These are phyloP conservation scores for Torulaspora gathmanii DNA, from an alignment of 805 yeast species.

Conservation along the genomic window DNA sequence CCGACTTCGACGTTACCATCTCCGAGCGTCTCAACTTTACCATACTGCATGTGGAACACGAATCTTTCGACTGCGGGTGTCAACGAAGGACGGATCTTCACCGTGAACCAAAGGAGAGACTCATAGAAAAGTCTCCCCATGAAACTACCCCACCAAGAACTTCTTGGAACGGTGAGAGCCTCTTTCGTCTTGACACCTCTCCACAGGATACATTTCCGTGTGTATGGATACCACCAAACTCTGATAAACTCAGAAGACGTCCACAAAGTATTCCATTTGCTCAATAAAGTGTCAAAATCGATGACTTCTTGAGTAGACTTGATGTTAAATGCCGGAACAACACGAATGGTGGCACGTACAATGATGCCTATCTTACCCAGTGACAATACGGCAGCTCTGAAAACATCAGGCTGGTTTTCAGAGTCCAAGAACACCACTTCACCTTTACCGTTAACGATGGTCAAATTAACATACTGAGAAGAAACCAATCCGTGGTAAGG, in stretches of 20 bases:
- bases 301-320: constrained; percentile 79
- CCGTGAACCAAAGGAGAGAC: constrained; percentile 71
- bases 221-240: constrained; percentile 97
- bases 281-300: constrained; percentile 65
- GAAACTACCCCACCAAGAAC: constrained; percentile 80
- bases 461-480: constrained; percentile 77
- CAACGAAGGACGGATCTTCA: constrained; percentile 61
- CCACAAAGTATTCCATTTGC: constrained; percentile 77
- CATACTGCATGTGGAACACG: constrained; percentile 81
- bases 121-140: constrained; percentile 79
- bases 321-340: constrained; percentile 78
- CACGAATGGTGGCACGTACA: constrained; percentile 76
- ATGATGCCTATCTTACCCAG: constrained; percentile 90
- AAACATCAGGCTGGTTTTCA: constrained; percentile 59
- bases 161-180: constrained; percentile 56
- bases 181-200: constrained; percentile 75
- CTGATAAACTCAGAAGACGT: constrained; percentile 84
- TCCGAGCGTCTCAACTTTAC: constrained; percentile 60
- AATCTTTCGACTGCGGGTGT: constrained; percentile 84
- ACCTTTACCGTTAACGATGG: constrained; percentile 73
- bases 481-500: constrained; percentile 88
- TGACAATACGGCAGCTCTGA: constrained; percentile 78
- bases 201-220: constrained; percentile 83
- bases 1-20: constrained; percentile 65
- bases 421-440: constrained; percentile 48